Evolutionary conservation across 345 rosid species (phyloP), one percentile per base, ranked within the genome.

Genomic region (Populus alba): DNA sequence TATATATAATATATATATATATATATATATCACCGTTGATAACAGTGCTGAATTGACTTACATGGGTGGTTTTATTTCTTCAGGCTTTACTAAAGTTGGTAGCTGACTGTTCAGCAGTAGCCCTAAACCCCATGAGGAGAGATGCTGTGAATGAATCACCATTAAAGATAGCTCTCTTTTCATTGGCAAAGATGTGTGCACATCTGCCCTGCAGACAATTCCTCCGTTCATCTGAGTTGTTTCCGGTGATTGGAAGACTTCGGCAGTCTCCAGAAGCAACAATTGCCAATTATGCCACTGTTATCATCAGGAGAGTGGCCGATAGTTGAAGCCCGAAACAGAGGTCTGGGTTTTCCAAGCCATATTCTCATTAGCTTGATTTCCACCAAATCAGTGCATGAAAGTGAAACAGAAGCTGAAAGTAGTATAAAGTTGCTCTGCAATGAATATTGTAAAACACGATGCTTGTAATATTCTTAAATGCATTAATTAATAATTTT

Each of bases 131-230:
- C 25, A 90, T 84, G 71, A 90, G 89, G 86, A 96, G 69, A 82
- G 93, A 90, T 75, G 83, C 87, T 7, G 88, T 88, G 57, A 84
- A 89, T 27, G 99, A 94, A 80, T 96, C 99, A 20, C 97, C 97
- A 13, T 83, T 96, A 20, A 94, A 92, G 87, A 91, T 96, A 18
- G 97, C 95, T 67, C 91, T 96, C 17, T 94, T 96, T 84, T 96
- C 99, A 55, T 73, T 96, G 83, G 97, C 93, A 17, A 96, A 96
- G 88, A 94, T 96, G 98, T 91, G 97, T 77, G 81, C 89, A 12
- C 92, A 96, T 81, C 86, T 80, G 62, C 89, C 92, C 27, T 96
- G 99, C 90, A 84, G 92, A 70, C 89, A 85, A 53, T 89, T 89
- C 76, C 90, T 92, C 22, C 87, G 87, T 37, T 87, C 95, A 29